phyloP scores from a whole-genome alignment of 306 rosid species.

The peach (Prunus persica) region Prunus_persica_NCBIv2 NC_034012.1:5227001-5227500 shows the following conservation, averaged over 20 bases:
- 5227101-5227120: slow-evolving; percentile 34
- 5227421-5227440: background rate
- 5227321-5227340: background rate
- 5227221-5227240: background rate
- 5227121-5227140: slow-evolving; percentile 37
- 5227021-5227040: slow-evolving; percentile 49
- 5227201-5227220: slow-evolving; percentile 16
- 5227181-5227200: slow-evolving; percentile 59
- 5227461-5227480: background rate
- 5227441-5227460: background rate
- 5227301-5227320: background rate
- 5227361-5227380: slow-evolving; percentile 10
- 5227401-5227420: background rate
- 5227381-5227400: background rate
- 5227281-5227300: too few relatives aligned
- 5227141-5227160: slow-evolving; percentile 52
- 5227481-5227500: background rate
- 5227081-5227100: slow-evolving; percentile 52
- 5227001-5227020: slow-evolving; percentile 80
- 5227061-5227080: slow-evolving; percentile 78
- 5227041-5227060: slow-evolving; percentile 49
- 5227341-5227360: background rate
- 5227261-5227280: background rate
- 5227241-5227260: too few relatives aligned
- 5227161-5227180: slow-evolving; percentile 81